These are phyloP conservation scores for Neocucurbitaria cava DNA, from an alignment of 2,329 filamentous ascomycete species.

Conservation along the genomic window DNA sequence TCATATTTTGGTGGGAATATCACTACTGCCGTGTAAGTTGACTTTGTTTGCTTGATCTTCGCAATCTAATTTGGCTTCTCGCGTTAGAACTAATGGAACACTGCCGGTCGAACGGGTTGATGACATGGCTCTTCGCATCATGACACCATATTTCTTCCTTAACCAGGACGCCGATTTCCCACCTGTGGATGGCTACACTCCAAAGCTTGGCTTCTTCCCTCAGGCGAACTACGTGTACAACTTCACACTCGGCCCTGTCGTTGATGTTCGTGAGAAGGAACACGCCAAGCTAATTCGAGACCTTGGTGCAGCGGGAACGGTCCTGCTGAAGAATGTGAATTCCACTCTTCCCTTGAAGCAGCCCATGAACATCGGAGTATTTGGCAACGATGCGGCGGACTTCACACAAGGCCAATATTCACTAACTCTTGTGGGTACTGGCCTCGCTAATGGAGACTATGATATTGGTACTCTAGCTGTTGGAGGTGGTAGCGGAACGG, in stretches of 20 bases:
- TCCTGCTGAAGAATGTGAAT: constrained; percentile 57
- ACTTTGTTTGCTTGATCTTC: background rate
- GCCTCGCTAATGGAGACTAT: constrained; percentile 27
- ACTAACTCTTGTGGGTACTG: constrained; percentile 1
- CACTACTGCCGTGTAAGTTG: constrained; percentile 35
- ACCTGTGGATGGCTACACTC: constrained; percentile 40
- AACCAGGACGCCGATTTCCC: constrained; percentile 48
- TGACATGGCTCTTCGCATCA: constrained; percentile 56
- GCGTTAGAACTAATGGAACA: constrained; percentile 46
- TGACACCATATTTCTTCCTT: constrained; percentile 55
- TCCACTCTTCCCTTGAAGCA: constrained; percentile 59
- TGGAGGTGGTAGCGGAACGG: constrained; percentile 53
- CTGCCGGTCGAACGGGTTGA: constrained; percentile 49
- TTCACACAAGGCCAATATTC: constrained; percentile 55
- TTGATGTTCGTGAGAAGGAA: constrained; percentile 49
- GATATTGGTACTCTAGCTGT: constrained; percentile 54
- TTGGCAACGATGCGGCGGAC: constrained; percentile 57
- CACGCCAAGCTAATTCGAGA: constrained; percentile 48
- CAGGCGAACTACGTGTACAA: constrained; percentile 31
- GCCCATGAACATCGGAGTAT: constrained; percentile 56
- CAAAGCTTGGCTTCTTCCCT: constrained; percentile 28
- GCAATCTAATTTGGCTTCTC: no score
- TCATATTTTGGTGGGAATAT: constrained; percentile 49
- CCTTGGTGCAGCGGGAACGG: constrained; percentile 50
- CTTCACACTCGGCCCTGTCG: constrained; percentile 41